These are phyloP conservation scores for Saccharum officinarum DNA, from an alignment of 176 grass and related monocot species.

Conservation along the genomic window DNA sequence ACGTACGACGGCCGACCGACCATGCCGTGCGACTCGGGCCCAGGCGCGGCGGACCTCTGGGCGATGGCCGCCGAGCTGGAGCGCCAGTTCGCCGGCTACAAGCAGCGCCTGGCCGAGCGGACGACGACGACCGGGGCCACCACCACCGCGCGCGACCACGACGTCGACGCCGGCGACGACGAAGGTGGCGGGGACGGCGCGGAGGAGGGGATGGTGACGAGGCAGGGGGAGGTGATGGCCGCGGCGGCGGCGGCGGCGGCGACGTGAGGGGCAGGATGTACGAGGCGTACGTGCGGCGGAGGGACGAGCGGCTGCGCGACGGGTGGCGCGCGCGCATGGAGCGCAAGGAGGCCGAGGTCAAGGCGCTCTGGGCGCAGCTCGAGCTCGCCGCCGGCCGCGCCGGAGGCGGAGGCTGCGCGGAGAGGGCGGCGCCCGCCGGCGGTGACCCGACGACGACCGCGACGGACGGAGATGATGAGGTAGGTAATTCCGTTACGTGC, in stretches of 20 bases:
- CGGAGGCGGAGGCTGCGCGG: neutral
- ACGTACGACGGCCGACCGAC: neutral
- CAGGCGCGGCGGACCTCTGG: conserved; percentile 46
- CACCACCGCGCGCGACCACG: neutral
- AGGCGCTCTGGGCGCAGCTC: conserved; percentile 60
- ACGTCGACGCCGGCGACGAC: too few relatives aligned
- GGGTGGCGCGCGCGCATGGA: conserved; percentile 58
- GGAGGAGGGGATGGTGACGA: neutral
- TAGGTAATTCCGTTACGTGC: conserved; percentile 40
- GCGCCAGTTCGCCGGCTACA: conserved; percentile 59
- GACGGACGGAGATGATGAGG: conserved; percentile 30
- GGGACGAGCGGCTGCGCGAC: conserved; percentile 60
- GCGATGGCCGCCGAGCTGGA: conserved; percentile 69
- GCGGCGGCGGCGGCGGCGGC: neutral
- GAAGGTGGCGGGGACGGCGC: too few relatives aligned
- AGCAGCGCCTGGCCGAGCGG: conserved; percentile 24
- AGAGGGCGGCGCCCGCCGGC: neutral
- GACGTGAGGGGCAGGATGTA: conserved; percentile 47
- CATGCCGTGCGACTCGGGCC: neutral
- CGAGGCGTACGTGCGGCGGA: conserved; percentile 59
- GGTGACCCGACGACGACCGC: neutral
- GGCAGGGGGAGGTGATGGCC: neutral
- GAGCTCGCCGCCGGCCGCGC: conserved; percentile 31
- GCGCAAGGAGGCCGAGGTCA: conserved; percentile 68
- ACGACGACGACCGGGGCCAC: neutral